These are phyloP conservation scores for Botryosphaeria dothidea DNA, from an alignment of 2,329 filamentous ascomycete species.

Conservation along the genomic window DNA sequence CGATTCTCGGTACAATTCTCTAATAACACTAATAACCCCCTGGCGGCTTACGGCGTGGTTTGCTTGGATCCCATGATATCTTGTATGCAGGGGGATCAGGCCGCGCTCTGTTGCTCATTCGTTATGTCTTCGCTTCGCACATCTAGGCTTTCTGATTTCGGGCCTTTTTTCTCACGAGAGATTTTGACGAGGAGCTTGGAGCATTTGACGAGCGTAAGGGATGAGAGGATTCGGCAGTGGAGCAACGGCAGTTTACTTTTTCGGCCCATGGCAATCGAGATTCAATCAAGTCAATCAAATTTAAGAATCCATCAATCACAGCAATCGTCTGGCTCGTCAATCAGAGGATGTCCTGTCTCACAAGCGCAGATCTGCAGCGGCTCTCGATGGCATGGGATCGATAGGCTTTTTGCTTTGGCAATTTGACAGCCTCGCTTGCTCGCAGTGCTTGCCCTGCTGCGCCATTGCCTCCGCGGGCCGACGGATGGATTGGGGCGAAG, in stretches of 20 bases:
- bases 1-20: constrained; percentile 17
- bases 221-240: constrained; percentile 2
- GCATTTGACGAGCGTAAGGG: neutral
- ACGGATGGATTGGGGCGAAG: constrained; percentile 6
- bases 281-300: constrained; percentile 10
- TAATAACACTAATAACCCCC: constrained; percentile 11
- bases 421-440: neutral
- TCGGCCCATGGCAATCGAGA: constrained; percentile 4
- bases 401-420: neutral
- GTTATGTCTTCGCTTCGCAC: constrained; percentile 10
- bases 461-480: constrained; percentile 8
- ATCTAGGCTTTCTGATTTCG: constrained; percentile 12
- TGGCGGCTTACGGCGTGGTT: constrained; percentile 1
- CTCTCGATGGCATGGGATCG: constrained; percentile 5
- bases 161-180: constrained; percentile 11
- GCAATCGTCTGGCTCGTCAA: neutral
- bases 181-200: neutral
- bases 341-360: neutral
- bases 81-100: neutral
- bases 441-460: neutral
- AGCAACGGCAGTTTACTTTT: constrained; percentile 10
- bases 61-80: neutral
- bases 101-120: constrained; percentile 7
- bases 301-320: neutral
- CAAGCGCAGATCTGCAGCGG: constrained; percentile 1